A percentile compares a stretch with the other conserved stretches of the same genome.
phyloP scores from a whole-genome alignment of 306 rosid species.

The barrel medic (Medicago truncatula) region DNA sequence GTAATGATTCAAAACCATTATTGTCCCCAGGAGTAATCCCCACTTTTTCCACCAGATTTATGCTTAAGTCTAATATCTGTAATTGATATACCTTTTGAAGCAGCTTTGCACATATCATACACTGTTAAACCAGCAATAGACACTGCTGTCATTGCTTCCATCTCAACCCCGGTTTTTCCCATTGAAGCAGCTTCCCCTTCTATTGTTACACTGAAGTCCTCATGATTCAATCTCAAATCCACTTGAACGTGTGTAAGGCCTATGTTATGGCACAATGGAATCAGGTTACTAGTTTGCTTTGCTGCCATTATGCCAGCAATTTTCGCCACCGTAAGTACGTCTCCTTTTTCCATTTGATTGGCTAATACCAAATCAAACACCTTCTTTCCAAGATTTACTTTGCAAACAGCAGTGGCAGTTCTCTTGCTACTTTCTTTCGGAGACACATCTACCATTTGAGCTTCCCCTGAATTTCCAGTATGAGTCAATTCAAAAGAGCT shows the following conservation, averaged over 20 bases:
- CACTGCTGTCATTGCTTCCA: conserved; percentile 95
- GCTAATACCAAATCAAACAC: conserved; percentile 79
- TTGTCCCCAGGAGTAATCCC: conserved; percentile 68
- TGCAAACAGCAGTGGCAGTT: conserved; percentile 75
- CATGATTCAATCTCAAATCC: conserved; percentile 63
- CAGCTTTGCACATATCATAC: conserved; percentile 96
- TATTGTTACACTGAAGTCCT: conserved; percentile 69
- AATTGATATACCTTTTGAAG: conserved; percentile 73
- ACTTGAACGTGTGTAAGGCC: conserved; percentile 66
- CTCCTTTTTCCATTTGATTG: conserved; percentile 77
- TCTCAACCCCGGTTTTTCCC: conserved; percentile 76
- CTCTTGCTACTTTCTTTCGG: conserved; percentile 72
- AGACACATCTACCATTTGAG: conserved; percentile 95
- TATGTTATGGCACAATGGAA: conserved; percentile 88
- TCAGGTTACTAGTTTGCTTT: conserved; percentile 80
- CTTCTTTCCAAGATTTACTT: conserved; percentile 85
- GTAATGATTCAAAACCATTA: conserved; percentile 34
- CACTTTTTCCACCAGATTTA: conserved; percentile 93
- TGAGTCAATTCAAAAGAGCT: conserved; percentile 63
- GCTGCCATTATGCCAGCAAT: conserved; percentile 93
- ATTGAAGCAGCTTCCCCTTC: conserved; percentile 82
- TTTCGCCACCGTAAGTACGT: conserved; percentile 84
- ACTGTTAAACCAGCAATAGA: conserved; percentile 79
- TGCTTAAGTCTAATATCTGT: conserved; percentile 68
- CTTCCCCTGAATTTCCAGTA: conserved; percentile 70